Base-by-base conservation (phyloP, 192 early-diverging fungal species). In the Lobosporangium transversale region DNA sequence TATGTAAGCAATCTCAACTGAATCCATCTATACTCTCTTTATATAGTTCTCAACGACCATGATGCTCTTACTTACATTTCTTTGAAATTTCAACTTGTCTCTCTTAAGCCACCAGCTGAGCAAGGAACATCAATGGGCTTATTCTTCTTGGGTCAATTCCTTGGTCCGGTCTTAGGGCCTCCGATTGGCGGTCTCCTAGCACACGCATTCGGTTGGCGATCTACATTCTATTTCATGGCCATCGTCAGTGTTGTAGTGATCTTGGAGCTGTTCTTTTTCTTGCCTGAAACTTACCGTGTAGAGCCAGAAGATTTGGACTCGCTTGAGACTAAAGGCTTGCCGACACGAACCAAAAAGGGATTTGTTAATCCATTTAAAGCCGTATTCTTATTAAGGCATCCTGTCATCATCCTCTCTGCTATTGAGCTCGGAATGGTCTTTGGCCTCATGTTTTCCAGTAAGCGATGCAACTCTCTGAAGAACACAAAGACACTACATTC, bases 401-500 rank as follows among this genome's bases (percentile, higher is more conserved):
- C 82, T 20, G 62, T 80, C 24, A 74, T 83, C 12, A 31, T 83
- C 2, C 52, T 83, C 14, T 37, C 52, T 18, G 54, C 79, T 1
- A 69, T 78, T 15, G 67, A 78, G 53, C 74, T 68, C 30, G 73
- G 70, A 35, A 66, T 79, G 40, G 57, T 80, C 7, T 85, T 85
- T 60, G 81, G 79, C 26, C 68, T 73, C 50, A 85, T 85, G 84
- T 85, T 83, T 64, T 78, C 81, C 12, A 80, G 71, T 75, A 75
- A 35, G 71, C 14, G 20, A 27, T 7, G 0, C 24, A 14, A 4
- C 45, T 20, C 29, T 14, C 44, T 20, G 23, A 26, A 5, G 7
- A n/a, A 6, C 14, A 27, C 29, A 26, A 14, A 20, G 5, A 5
- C 17, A 21, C 23, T 17, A 48, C 23, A 14, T 48, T 48, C 23